phyloP scores from a whole-genome alignment of 2,329 filamentous ascomycete genomes.

The Colletotrichum sp. region DNA sequence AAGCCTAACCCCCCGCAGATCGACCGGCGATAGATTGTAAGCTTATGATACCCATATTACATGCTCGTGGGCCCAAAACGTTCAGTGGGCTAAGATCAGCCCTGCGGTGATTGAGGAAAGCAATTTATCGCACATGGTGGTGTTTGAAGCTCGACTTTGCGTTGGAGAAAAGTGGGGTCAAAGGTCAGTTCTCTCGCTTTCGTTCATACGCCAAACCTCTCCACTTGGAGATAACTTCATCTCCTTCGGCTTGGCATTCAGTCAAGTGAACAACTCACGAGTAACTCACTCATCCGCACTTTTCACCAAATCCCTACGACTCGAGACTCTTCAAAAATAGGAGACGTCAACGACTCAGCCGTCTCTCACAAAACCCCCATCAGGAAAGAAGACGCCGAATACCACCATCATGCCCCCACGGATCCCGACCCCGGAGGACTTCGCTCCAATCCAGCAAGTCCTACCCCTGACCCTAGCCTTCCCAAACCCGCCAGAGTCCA shows the following conservation, averaged over 20 bases:
- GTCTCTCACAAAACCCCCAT: background rate
- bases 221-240: conserved; percentile 15
- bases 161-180: conserved; percentile 14
- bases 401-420: conserved; percentile 47
- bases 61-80: background rate
- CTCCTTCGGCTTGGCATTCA: background rate
- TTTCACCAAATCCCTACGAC: background rate
- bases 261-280: background rate
- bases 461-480: conserved; percentile 52
- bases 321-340: background rate
- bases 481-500: conserved; percentile 61
- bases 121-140: conserved; percentile 2
- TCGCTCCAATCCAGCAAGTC: conserved; percentile 44
- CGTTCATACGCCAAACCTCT: background rate
- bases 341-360: background rate
- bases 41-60: conserved; percentile 12
- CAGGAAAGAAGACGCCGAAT: background rate
- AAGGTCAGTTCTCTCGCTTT: background rate
- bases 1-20: background rate
- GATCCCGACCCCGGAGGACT: conserved; percentile 57
- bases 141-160: conserved; percentile 9
- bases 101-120: background rate
- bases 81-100: conserved; percentile 1
- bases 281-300: background rate
- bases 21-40: conserved; percentile 3